These are phyloP conservation scores for Aspergillus piperis DNA, from an alignment of 2,329 filamentous ascomycete species.

Conservation along the genomic window DNA sequence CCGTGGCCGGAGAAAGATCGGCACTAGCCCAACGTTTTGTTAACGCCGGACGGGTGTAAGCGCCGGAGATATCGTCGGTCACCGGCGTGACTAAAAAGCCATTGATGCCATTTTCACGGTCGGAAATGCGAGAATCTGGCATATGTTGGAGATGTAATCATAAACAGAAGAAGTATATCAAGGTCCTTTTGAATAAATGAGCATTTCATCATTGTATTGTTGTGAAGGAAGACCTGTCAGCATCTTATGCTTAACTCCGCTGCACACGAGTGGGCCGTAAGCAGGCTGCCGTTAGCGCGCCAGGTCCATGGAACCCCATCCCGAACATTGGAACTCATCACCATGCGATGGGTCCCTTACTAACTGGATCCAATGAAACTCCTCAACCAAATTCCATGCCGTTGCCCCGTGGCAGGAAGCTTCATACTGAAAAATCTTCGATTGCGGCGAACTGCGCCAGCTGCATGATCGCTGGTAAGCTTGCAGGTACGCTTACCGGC, in stretches of 20 bases:
- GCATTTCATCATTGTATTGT: background rate
- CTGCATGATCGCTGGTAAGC: too few relatives aligned
- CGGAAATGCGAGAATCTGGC: too few relatives aligned
- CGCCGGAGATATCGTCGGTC: background rate
- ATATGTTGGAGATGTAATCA: background rate
- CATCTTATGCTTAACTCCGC: constrained; percentile 9
- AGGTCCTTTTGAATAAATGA: too few relatives aligned
- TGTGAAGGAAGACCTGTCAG: background rate
- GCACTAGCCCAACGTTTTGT: background rate
- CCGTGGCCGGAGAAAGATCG: background rate
- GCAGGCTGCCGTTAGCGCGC: background rate
- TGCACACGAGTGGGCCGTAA: background rate
- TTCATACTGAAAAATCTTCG: background rate
- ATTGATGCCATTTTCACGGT: too few relatives aligned
- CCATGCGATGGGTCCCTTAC: background rate
- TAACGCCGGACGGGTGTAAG: background rate
- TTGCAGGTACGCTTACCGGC: too few relatives aligned
- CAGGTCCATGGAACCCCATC: background rate
- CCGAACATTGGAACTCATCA: background rate
- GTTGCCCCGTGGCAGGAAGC: background rate
- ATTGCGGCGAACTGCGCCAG: background rate
- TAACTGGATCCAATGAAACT: background rate
- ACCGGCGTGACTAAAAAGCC: too few relatives aligned
- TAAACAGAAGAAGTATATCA: background rate
- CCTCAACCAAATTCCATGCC: background rate